phyloP scores from a whole-genome alignment of 805 yeast species.

The Candida golubevii region DNA sequence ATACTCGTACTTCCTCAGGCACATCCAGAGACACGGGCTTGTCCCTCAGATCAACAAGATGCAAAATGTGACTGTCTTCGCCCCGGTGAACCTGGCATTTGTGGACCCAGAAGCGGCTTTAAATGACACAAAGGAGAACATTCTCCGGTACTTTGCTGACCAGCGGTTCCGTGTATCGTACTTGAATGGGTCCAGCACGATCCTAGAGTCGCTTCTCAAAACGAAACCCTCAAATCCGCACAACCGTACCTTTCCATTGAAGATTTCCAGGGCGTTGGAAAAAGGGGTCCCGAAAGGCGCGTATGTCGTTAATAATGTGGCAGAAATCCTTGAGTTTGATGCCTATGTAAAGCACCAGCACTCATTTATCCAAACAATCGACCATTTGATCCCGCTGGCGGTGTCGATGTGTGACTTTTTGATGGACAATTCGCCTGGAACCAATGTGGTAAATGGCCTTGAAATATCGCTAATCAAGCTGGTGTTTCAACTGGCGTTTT shows the following conservation, averaged over 20 bases:
- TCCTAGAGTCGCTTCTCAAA: conserved; percentile 29
- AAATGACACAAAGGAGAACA: conserved; percentile 10
- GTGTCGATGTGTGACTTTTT: conserved; percentile 36
- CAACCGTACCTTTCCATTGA: conserved; percentile 10
- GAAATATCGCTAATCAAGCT: conserved; percentile 24
- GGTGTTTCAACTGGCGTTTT: conserved; percentile 27
- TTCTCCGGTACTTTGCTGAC: conserved; percentile 30
- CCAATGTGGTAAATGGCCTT: conserved; percentile 16
- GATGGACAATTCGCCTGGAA: conserved; percentile 8
- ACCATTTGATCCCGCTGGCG: conserved; percentile 36
- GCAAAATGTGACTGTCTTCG: conserved; percentile 65
- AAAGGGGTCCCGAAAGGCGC: conserved; percentile 25
- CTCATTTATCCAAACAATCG: conserved; percentile 65
- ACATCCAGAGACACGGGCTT: conserved; percentile 58
- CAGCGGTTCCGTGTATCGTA: conserved; percentile 32
- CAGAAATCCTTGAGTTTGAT: conserved; percentile 55
- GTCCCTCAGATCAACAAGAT: conserved; percentile 58
- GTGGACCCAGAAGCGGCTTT: conserved; percentile 23
- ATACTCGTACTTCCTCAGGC: conserved; percentile 58
- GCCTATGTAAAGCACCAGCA: conserved; percentile 56
- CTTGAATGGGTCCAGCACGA: conserved; percentile 21
- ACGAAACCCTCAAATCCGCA: conserved; percentile 1
- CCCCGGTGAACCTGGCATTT: conserved; percentile 80
- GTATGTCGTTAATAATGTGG: conserved; percentile 39
- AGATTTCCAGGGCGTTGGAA: conserved; percentile 14